Base-by-base conservation (phyloP, 345 rosid genomes). In the Eucalyptus cloeziana region DNA sequence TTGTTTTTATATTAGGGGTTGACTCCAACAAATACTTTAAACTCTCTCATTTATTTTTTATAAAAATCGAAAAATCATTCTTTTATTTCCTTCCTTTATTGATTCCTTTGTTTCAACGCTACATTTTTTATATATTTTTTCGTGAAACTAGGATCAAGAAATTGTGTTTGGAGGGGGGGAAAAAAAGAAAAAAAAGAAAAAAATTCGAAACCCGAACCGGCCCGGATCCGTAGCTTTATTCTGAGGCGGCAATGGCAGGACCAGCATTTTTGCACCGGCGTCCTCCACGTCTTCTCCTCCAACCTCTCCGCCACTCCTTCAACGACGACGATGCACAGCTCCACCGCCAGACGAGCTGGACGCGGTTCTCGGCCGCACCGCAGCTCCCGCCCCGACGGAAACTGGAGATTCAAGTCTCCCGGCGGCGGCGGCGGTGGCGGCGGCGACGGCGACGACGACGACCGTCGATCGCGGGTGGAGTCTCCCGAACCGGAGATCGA, bases 141-240 rank as follows among this genome's bases (percentile, higher is more conserved):
- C 11, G 30, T 10, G 62, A 56, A 56, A 56, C 24, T 22, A 24
- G 62, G 62, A 56, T 22, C 27, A 56, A 56, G 27, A 56, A 22
- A 56, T 56, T 24, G 1, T 56, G 30, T 9, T 0, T 22, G 62
- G 13, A 56, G 13, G 3, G 6, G 4, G 7, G 6, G 4, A 16
- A 51, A 17, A 54, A 54, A 22, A 0, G 4, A 54, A 21, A 22
- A 22, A 9, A 0, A 13, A 49, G 13, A 49, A 10, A 24, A 54
- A 22, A 56, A 56, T 0, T 24, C 13, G 83, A 37, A 21, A 2
- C 81, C 44, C 44, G 45, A 33, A 37, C 81, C 24, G 81, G 25
- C 81, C 83, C 45, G 27, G 47, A 76, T 37, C 45, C 83, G 83
- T 21, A 17, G 83, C 14, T 37, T 40, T 19, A 2, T 19, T 10